Base-by-base conservation (phyloP, 805 yeast genomes). In the Yamadazyma tumulicola region DNA sequence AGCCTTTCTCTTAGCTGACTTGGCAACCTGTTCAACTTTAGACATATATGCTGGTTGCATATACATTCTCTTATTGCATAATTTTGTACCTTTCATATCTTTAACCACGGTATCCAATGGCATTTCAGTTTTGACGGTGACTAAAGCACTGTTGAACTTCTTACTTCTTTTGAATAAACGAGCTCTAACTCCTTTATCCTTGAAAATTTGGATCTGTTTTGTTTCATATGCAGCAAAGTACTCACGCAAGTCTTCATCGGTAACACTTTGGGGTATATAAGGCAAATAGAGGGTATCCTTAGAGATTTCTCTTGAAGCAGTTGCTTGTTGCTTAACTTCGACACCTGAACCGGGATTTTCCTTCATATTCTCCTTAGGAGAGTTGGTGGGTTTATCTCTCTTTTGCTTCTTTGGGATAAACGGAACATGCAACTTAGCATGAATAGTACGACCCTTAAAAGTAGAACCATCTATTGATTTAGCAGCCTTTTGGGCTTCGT, bases 101-200 rank as follows among this genome's bases (percentile, higher is more conserved):
- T 50, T 60, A 29, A 74, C 56, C 2, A 81, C 75, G n/a, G 56
- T 57, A 3, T 57, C 56, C 23, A 74, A 67, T 4, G 32, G 20
- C n/a, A 64, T 61, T 12, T 65, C 61, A 38, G 73, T 57, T 31
- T 67, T 73, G 32, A 85, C 86, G 33, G 73, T 69, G 10, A 69
- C 67, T 34, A 56, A 46, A 10, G 39, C 40, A 29, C 48, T 37
- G 28, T 60, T 59, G 30, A 59, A 63, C 19, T 55, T 56, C 40
- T 64, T 55, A 35, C 47, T 14, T 8, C 32, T 20, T 6, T 29
- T 20, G 28, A 38, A 41, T 48, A 19, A 49, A 47, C 35, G 46
- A 47, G 25, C 50, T 45, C 29, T 58, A 60, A 32, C 46, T n/a
- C 11, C 24, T n/a, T 10, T 21, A 25, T 63, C 63, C 46, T 65